These are phyloP conservation scores for Viridothelium virens DNA, from an alignment of 495 filamentous ascomycete species.

Conservation along the genomic window DNA sequence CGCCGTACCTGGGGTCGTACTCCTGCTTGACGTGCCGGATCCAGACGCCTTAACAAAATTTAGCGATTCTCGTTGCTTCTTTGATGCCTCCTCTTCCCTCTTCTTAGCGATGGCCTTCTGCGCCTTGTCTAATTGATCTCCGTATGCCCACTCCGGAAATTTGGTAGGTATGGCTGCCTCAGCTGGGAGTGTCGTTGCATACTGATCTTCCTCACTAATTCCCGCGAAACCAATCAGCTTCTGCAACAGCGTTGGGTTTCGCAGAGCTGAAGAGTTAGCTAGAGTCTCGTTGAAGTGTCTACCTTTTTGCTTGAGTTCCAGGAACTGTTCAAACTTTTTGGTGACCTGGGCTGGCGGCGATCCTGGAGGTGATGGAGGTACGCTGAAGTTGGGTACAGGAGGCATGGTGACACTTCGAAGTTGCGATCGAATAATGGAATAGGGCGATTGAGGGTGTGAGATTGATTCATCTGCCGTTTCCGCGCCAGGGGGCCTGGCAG, in stretches of 20 bases:
- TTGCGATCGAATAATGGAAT: slow-evolving; percentile 55
- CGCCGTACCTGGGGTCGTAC: neutral
- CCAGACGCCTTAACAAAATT: slow-evolving; percentile 6
- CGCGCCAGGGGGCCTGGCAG: slow-evolving; percentile 32
- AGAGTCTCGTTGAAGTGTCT: slow-evolving; percentile 88
- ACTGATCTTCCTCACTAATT: slow-evolving; percentile 59
- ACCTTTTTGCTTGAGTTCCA: slow-evolving; percentile 73
- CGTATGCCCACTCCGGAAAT: slow-evolving; percentile 2
- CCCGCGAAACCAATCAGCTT: slow-evolving; percentile 79
- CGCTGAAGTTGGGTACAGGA: slow-evolving; percentile 65
- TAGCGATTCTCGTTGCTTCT: slow-evolving; percentile 5
- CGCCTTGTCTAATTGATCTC: slow-evolving; percentile 2
- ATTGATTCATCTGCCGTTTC: slow-evolving; percentile 22
- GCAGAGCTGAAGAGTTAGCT: slow-evolving; percentile 58
- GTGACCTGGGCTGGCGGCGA: slow-evolving; percentile 55
- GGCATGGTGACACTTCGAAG: slow-evolving; percentile 81
- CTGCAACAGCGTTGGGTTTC: slow-evolving; percentile 70
- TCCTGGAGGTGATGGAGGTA: slow-evolving; percentile 77
- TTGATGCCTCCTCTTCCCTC: slow-evolving; percentile 8
- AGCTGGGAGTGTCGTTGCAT: slow-evolving; percentile 59
- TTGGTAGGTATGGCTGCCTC: slow-evolving; percentile 30
- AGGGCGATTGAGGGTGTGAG: slow-evolving; percentile 55
- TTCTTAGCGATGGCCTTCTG: slow-evolving; percentile 7
- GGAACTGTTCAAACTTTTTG: slow-evolving; percentile 74
- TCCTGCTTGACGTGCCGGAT: neutral